phyloP scores from a whole-genome alignment of 164 flowering plant genomes.

The Dillenia suffruticosa region DNA sequence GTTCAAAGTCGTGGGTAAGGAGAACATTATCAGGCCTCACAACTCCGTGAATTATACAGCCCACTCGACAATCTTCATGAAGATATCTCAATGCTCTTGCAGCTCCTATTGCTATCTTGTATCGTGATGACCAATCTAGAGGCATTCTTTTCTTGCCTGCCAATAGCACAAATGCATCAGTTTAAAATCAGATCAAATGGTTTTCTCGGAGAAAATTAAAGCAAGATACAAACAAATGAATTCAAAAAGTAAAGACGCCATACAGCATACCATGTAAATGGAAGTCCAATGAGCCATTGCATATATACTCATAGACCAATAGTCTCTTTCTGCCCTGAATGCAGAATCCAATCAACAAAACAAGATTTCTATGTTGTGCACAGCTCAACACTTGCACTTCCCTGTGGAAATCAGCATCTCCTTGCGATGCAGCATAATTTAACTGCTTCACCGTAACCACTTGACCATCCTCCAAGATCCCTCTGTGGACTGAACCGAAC shows the following conservation, averaged over 20 bases:
- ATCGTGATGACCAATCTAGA: conserved; percentile 60
- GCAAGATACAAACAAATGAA: neutral
- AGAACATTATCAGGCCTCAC: conserved; percentile 79
- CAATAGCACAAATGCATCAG: neutral
- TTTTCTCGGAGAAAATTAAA: no score
- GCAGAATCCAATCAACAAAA: conserved; percentile 85
- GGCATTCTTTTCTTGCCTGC: conserved; percentile 35
- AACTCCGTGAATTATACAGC: conserved; percentile 82
- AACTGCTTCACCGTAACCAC: conserved; percentile 84
- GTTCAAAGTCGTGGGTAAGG: conserved; percentile 87
- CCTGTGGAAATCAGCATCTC: conserved; percentile 73
- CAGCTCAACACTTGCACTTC: conserved; percentile 86
- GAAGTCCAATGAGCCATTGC: conserved; percentile 83
- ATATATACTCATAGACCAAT: conserved; percentile 82
- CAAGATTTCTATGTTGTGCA: conserved; percentile 94
- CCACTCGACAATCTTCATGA: conserved; percentile 95
- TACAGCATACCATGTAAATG: conserved; percentile 60
- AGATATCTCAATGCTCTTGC: conserved; percentile 90
- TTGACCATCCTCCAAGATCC: conserved; percentile 67
- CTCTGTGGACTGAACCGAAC: conserved; percentile 75
- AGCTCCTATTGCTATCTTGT: conserved; percentile 76
- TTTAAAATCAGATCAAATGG: neutral
- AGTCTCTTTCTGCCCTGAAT: conserved; percentile 56
- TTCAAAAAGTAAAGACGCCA: neutral
- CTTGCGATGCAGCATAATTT: conserved; percentile 51